Percentiles rank a stretch among this genome's conserved stretches.
phyloP scores from a whole-genome alignment of 352 stramenopile genomes.

The Salisapilia sapeloensis region DNA sequence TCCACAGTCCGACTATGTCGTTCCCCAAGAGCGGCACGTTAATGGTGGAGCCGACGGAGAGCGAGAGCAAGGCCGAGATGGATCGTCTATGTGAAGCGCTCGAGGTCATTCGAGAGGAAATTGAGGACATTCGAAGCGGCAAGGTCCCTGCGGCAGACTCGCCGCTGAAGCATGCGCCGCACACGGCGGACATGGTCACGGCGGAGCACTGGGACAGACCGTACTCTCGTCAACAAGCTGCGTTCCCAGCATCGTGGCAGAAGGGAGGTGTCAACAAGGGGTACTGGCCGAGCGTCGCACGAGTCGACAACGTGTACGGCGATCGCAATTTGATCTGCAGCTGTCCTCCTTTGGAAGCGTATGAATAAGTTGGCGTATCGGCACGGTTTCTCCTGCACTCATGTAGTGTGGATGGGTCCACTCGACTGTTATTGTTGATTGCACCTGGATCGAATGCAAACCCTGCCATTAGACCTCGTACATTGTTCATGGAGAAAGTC shows the following conservation, averaged over 20 bases:
- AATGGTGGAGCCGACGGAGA: constrained; percentile 99
- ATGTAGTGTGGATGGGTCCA: too few relatives aligned
- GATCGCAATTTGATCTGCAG: constrained; percentile 98
- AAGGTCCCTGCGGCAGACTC: constrained; percentile 84
- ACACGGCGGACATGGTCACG: constrained; percentile 93
- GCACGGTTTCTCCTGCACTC: too few relatives aligned
- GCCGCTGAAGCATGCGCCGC: constrained; percentile 93
- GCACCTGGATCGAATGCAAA: too few relatives aligned
- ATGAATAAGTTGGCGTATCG: too few relatives aligned
- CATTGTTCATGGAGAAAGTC: too few relatives aligned
- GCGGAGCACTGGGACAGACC: constrained; percentile 86
- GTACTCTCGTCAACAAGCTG: constrained; percentile 88
- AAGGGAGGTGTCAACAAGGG: constrained; percentile 85
- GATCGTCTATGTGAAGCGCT: constrained; percentile 96
- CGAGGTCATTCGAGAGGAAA: constrained; percentile 94
- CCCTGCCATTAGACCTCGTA: too few relatives aligned
- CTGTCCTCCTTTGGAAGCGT: constrained; percentile 92
- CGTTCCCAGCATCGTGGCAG: constrained; percentile 93
- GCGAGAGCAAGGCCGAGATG: constrained; percentile 94
- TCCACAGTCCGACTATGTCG: constrained; percentile 98
- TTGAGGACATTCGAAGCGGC: constrained; percentile 91
- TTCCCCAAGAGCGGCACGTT: constrained; percentile 97
- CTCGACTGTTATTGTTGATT: too few relatives aligned
- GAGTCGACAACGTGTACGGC: constrained; percentile 98
- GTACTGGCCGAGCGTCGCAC: constrained; percentile 95